Percentiles rank a stretch among this genome's conserved stretches.
phyloP scores from a whole-genome alignment of 257 asterid species.

The Nicotiana benthamiana region DNA sequence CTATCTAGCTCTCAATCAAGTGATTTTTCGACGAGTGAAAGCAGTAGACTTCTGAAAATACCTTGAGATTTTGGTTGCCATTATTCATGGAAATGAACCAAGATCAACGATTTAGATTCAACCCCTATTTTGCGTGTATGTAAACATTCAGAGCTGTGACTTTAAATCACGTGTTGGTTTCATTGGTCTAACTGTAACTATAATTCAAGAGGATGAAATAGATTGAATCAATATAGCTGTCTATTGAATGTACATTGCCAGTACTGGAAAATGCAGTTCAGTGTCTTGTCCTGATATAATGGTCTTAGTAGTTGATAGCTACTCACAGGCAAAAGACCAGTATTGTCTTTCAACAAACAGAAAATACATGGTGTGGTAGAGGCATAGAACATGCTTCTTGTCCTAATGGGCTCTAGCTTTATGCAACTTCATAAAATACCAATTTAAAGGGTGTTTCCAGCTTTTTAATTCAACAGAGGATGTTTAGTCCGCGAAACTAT shows the following conservation, averaged over 20 bases:
- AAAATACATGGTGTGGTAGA: background rate
- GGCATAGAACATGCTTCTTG: background rate
- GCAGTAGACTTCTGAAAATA: background rate
- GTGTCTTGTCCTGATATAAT: background rate
- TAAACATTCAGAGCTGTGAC: background rate
- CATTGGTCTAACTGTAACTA: background rate
- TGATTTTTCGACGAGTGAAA: background rate
- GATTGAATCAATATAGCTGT: background rate
- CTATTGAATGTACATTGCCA: background rate
- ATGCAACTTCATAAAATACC: too few species aligned
- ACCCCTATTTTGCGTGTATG: background rate
- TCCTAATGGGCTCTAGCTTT: background rate
- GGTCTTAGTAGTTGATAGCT: background rate
- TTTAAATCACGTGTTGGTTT: background rate
- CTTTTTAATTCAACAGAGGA: too few species aligned
- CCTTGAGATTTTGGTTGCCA: background rate
- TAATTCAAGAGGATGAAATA: background rate
- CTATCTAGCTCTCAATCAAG: conserved; percentile 2
- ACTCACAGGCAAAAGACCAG: background rate
- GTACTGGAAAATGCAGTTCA: background rate
- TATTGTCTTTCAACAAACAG: background rate
- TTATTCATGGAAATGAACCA: background rate
- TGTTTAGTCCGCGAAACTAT: too few species aligned
- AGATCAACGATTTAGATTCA: background rate
- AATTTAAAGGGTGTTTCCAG: too few species aligned